phyloP scores from a whole-genome alignment of 208 protist genomes.

The Leishmania amazonensis region DNA sequence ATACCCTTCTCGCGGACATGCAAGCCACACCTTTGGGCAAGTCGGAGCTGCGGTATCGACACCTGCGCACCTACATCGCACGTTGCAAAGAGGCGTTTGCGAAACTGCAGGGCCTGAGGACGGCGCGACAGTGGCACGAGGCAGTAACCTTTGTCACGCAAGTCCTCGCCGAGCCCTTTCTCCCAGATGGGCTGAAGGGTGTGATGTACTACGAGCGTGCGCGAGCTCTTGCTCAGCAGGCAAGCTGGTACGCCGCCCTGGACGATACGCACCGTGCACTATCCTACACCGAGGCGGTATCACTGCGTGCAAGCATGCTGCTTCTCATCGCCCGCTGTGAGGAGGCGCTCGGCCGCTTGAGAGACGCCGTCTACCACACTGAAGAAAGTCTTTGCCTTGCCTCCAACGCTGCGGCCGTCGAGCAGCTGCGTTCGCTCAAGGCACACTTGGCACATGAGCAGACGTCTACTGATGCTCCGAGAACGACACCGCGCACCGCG shows the following conservation, averaged over 20 bases:
- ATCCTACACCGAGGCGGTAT: constrained; percentile 24
- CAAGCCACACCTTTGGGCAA: constrained; percentile 21
- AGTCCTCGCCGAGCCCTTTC: constrained; percentile 6
- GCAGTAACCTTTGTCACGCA: background rate
- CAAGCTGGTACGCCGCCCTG: constrained; percentile 52
- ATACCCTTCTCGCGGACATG: constrained; percentile 33
- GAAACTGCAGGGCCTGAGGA: constrained; percentile 9
- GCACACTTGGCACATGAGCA: constrained; percentile 24
- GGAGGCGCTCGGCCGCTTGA: constrained; percentile 56
- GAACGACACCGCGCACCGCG: background rate
- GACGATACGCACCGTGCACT: constrained; percentile 57
- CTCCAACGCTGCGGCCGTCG: constrained; percentile 10
- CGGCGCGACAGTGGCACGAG: constrained; percentile 10
- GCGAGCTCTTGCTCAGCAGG: constrained; percentile 32
- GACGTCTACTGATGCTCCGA: background rate
- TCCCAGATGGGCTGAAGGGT: constrained; percentile 36
- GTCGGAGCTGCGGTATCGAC: constrained; percentile 45
- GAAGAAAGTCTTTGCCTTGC: constrained; percentile 39
- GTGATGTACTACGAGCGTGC: constrained; percentile 41
- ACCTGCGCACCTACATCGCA: constrained; percentile 29
- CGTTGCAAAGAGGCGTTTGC: constrained; percentile 24
- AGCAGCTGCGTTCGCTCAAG: constrained; percentile 23
- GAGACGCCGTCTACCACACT: constrained; percentile 51
- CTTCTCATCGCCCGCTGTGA: constrained; percentile 52
- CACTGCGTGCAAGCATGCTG: constrained; percentile 35